Evolutionary conservation across 2,329 filamentous ascomycete species (phyloP), one percentile per base, ranked within the genome.

Genomic region (Trichoderma aggressivum): DNA sequence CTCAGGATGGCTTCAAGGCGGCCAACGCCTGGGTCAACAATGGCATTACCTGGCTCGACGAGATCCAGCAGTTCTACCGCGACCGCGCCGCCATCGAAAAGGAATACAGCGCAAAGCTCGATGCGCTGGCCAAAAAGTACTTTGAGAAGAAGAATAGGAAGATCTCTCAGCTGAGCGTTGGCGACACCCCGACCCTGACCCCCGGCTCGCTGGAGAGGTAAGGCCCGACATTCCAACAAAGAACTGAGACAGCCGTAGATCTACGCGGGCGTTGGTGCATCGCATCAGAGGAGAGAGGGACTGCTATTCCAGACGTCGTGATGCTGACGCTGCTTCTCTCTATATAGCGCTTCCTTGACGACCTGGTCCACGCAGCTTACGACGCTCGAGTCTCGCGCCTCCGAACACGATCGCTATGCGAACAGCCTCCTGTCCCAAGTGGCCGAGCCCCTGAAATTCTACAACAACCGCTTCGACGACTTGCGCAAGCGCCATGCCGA

Each of bases 141-240:
- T 96, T 94, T 79, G 97, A 99, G 78, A 97, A 97, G 86, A 99
- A 98, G 86, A 90, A 93, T 60, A 94, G 91, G 82, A 98, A 96
- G 84, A 91, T 92, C 56, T 92, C 94, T 75, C 91, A 87, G 77
- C 82, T 99, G 76, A 98, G 94, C 79, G 96, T 98, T 67, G 96
- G 96, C 77, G 96, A 99, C 78, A 96, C 91, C 28, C 96, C 96
- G 47, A 89, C 90, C 71, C 92, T 98, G 86, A 98, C 96, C 3
- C 96, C 96, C 1, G 96, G 97, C 2, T 98, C 95, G 39, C 88
- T 99, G 67, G 96, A 99, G 82, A 97, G 90, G 90, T 91, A 82
- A 26, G 69, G 5, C 24, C 16, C 16, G 28, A 60, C n/a, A 36
- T 26, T 50, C 58, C 21, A 7, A 14, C 12, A 34, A 18, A 18